phyloP scores from a whole-genome alignment of 1,284 basidiomycete genomes.

The Hemileia vastatrix region DNA sequence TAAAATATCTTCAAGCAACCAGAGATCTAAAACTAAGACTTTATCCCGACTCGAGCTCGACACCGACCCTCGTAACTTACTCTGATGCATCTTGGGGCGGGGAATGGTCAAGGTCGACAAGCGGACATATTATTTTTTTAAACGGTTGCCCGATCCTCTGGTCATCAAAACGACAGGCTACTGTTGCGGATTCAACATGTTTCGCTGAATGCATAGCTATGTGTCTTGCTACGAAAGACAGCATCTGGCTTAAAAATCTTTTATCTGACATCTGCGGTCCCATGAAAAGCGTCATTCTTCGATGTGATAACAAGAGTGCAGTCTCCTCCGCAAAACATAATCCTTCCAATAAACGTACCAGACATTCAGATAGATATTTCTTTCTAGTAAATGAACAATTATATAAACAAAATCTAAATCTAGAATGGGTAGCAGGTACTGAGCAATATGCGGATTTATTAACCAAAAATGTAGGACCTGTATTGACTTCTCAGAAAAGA shows the following conservation, averaged over 20 bases:
- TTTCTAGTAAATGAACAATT: not conserved
- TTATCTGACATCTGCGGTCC: not conserved
- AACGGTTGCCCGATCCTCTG: not conserved
- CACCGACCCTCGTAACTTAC: not conserved
- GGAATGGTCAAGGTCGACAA: not conserved
- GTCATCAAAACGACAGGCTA: not conserved
- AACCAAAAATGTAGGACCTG: too few species aligned
- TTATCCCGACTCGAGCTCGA: not conserved
- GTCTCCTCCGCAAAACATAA: not conserved
- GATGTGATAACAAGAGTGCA: not conserved
- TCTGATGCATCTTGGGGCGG: not conserved
- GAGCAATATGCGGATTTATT: too few species aligned
- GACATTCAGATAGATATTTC: slow-evolving; percentile 6
- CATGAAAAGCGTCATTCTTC: not conserved
- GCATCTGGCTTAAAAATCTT: not conserved
- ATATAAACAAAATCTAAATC: too few species aligned
- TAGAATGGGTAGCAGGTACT: too few species aligned
- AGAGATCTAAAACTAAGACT: not conserved
- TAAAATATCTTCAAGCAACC: not conserved
- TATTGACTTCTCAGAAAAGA: too few species aligned
- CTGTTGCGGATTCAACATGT: not conserved
- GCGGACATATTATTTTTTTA: not conserved
- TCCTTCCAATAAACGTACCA: not conserved
- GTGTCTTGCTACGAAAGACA: not conserved
- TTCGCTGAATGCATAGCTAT: slow-evolving; percentile 6